phyloP scores from a whole-genome alignment of 768 basidiomycete genomes.

The Strobilomyces confusus region DNA sequence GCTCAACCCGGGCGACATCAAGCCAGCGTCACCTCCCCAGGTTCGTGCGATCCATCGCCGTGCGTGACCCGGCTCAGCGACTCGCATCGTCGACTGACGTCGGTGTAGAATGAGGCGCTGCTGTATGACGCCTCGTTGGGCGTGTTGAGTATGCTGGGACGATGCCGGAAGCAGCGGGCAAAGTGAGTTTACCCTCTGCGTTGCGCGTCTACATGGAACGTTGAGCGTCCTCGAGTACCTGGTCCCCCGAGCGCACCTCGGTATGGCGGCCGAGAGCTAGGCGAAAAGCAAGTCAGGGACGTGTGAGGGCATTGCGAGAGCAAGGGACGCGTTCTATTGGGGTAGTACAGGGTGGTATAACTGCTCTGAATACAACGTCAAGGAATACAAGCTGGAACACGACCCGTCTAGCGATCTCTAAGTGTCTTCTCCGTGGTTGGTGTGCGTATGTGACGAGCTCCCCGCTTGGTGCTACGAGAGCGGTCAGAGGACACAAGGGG shows the following conservation, averaged over 20 bases:
- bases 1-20: conserved; percentile 44
- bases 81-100: background rate
- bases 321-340: conserved; percentile 3
- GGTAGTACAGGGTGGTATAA: conserved; percentile 12
- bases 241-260: conserved; percentile 42
- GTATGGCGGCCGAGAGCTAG: conserved; percentile 23
- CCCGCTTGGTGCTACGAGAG: conserved; percentile 26
- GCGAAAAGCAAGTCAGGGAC: conserved; percentile 34
- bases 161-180: conserved; percentile 38
- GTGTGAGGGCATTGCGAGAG: background rate
- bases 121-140: conserved; percentile 34
- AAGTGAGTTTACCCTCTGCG: conserved; percentile 27
- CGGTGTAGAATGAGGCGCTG: conserved; percentile 16
- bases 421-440: conserved; percentile 21
- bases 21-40: conserved; percentile 20
- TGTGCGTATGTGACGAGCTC: conserved; percentile 24
- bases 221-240: conserved; percentile 35
- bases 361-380: conserved; percentile 14
- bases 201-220: background rate
- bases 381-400: conserved; percentile 8
- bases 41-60: conserved; percentile 5
- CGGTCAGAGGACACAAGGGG: background rate
- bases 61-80: conserved; percentile 4
- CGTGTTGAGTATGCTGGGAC: conserved; percentile 42
- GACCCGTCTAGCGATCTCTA: background rate